These are phyloP conservation scores for Leccinum olivaceopallidum DNA, from an alignment of 768 basidiomycete species.

Conservation along the genomic window DNA sequence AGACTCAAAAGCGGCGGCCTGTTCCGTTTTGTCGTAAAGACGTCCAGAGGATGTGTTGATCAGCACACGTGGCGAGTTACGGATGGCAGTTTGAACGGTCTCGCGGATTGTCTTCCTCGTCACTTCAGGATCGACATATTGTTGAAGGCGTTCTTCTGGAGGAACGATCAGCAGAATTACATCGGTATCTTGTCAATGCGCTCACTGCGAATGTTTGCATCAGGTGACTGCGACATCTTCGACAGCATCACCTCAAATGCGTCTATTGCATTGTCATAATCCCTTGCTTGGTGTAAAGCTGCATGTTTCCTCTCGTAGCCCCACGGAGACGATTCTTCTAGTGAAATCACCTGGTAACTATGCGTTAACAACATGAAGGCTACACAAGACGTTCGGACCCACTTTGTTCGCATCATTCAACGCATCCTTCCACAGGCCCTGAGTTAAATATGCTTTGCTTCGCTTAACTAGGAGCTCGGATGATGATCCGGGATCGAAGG, in stretches of 20 bases:
- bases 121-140: not conserved
- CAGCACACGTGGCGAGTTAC: not conserved
- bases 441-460: not conserved
- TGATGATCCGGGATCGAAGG: not conserved
- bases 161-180: not conserved
- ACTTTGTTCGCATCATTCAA: slow-evolving; percentile 3
- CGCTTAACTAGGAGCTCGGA: not conserved
- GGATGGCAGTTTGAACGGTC: not conserved
- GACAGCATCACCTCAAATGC: slow-evolving; percentile 5
- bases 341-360: slow-evolving; percentile 1
- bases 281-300: not conserved
- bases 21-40: not conserved
- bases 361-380: not conserved
- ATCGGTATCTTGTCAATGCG: not conserved
- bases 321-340: not conserved
- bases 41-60: not conserved
- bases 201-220: slow-evolving; percentile 2
- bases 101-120: not conserved
- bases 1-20: not conserved
- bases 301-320: slow-evolving; percentile 5
- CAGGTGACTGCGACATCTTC: not conserved
- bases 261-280: not conserved
- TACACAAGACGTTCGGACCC: not conserved
- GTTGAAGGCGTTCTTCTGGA: not conserved
- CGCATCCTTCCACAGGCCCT: not conserved